These are phyloP conservation scores for Spergularia azorica DNA, from an alignment of 179 eudicot species.

Conservation along the genomic window DNA sequence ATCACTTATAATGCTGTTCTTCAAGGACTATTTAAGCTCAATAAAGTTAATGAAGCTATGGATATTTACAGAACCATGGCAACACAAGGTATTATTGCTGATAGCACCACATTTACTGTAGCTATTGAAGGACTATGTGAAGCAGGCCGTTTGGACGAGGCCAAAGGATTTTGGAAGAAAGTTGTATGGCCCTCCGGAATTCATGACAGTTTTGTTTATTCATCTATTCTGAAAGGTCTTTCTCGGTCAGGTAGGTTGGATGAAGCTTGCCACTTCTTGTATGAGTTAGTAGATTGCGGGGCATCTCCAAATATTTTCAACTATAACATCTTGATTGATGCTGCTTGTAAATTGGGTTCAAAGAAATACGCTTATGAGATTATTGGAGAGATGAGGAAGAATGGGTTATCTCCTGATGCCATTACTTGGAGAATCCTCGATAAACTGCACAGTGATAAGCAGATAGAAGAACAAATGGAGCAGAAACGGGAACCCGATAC, in stretches of 20 bases:
- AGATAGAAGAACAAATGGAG: constrained; percentile 1
- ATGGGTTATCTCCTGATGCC: constrained; percentile 83
- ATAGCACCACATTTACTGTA: constrained; percentile 61
- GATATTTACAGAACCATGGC: constrained; percentile 49
- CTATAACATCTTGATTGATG: constrained; percentile 71
- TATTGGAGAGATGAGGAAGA: constrained; percentile 88
- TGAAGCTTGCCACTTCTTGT: constrained; percentile 83
- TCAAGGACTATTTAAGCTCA: constrained; percentile 58
- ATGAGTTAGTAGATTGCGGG: constrained; percentile 86
- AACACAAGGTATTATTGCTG: constrained; percentile 46
- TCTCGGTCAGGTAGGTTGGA: constrained; percentile 53
- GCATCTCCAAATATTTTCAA: constrained; percentile 57
- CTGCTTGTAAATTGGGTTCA: constrained; percentile 71
- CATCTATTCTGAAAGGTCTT: constrained; percentile 78
- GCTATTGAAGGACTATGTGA: constrained; percentile 73
- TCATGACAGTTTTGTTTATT: constrained; percentile 78
- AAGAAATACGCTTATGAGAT: constrained; percentile 85
- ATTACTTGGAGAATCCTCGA: constrained; percentile 82
- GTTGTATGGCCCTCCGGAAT: constrained; percentile 79
- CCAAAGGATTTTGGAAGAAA: constrained; percentile 71
- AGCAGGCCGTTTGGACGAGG: constrained; percentile 51
- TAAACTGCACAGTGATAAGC: constrained; percentile 47
- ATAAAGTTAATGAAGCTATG: constrained; percentile 56
- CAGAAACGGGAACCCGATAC: not conserved
- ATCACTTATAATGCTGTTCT: constrained; percentile 78